A percentile compares a stretch with the other conserved stretches of the same genome.
phyloP scores from a whole-genome alignment of 169 alveolate genomes.

The Plasmodium inui region DNA sequence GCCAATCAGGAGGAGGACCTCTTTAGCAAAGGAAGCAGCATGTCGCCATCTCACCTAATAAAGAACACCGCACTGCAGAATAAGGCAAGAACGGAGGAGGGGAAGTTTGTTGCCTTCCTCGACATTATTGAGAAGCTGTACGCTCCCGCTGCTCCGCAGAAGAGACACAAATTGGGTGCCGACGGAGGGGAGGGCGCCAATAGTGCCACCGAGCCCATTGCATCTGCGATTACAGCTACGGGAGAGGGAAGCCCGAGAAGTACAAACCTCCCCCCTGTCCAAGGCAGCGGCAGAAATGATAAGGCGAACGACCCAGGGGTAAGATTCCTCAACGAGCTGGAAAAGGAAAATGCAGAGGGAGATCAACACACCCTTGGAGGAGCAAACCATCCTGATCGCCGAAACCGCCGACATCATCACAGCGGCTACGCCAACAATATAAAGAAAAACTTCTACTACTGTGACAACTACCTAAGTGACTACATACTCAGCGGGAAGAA shows the following conservation, averaged over 20 bases:
- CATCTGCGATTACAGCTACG: neutral
- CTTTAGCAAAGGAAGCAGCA: neutral
- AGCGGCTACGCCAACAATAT: neutral
- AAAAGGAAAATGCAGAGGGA: neutral
- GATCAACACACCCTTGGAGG: neutral
- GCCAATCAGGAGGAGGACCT: conserved; percentile 20
- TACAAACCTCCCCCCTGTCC: neutral
- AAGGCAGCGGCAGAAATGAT: neutral
- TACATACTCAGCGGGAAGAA: conserved; percentile 6
- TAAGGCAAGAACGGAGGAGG: conserved; percentile 15
- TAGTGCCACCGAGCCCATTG: neutral
- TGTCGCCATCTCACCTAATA: neutral
- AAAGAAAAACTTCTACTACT: conserved; percentile 5
- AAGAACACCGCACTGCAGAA: conserved; percentile 2
- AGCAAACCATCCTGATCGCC: no score
- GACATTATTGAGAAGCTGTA: conserved; percentile 63
- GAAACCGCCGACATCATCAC: neutral
- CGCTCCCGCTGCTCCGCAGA: neutral
- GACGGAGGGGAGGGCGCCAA: neutral
- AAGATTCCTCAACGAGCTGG: neutral
- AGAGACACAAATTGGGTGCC: neutral
- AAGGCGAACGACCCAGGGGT: neutral
- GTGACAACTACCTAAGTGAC: conserved; percentile 45
- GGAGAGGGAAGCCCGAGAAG: neutral
- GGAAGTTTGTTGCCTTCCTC: conserved; percentile 41